Evolutionary conservation across 2,329 filamentous ascomycete species (phyloP).

Genomic region (Colletotrichum sp.): DNA sequence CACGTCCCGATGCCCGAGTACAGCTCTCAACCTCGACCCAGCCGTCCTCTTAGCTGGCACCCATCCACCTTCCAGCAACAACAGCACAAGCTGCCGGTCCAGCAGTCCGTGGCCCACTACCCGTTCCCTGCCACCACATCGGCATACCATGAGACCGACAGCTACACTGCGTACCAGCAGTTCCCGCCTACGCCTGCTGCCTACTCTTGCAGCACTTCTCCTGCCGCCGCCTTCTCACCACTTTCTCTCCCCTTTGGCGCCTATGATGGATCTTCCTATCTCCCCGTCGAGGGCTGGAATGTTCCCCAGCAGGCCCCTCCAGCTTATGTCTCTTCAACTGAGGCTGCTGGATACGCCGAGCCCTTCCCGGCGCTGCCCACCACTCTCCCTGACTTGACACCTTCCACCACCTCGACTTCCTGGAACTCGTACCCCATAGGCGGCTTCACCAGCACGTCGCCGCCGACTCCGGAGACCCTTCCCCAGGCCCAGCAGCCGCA

Average conservation of each 20-base stretch:
- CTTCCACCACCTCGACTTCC: slow-evolving; percentile 24
- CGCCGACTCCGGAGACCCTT: slow-evolving; percentile 65
- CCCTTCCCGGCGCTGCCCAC: slow-evolving; percentile 32
- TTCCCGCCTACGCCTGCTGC: slow-evolving; percentile 57
- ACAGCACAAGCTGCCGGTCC: slow-evolving; percentile 34
- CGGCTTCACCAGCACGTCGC: slow-evolving; percentile 54
- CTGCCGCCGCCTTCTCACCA: slow-evolving; percentile 59
- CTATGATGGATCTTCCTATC: slow-evolving; percentile 43
- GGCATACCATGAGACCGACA: slow-evolving; percentile 45
- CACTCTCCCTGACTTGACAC: slow-evolving; percentile 15
- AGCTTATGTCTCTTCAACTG: slow-evolving; percentile 30
- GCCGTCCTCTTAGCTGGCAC: slow-evolving; percentile 78
- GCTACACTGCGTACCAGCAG: slow-evolving; percentile 45
- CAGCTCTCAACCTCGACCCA: slow-evolving; percentile 39
- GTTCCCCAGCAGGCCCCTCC: slow-evolving; percentile 33
- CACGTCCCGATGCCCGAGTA: slow-evolving; percentile 43
- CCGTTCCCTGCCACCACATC: slow-evolving; percentile 40
- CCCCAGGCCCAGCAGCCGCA: slow-evolving; percentile 55
- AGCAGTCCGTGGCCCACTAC: slow-evolving; percentile 41
- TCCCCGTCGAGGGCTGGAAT: slow-evolving; percentile 43
- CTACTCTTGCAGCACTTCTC: slow-evolving; percentile 65
- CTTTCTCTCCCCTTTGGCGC: slow-evolving; percentile 51
- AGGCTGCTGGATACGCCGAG: slow-evolving; percentile 31
- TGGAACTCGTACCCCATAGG: slow-evolving; percentile 54
- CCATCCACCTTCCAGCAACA: slow-evolving; percentile 56